Conservation (phyloP, 768 basidiomycete genomes). For the Mycena leptocephala region DNA sequence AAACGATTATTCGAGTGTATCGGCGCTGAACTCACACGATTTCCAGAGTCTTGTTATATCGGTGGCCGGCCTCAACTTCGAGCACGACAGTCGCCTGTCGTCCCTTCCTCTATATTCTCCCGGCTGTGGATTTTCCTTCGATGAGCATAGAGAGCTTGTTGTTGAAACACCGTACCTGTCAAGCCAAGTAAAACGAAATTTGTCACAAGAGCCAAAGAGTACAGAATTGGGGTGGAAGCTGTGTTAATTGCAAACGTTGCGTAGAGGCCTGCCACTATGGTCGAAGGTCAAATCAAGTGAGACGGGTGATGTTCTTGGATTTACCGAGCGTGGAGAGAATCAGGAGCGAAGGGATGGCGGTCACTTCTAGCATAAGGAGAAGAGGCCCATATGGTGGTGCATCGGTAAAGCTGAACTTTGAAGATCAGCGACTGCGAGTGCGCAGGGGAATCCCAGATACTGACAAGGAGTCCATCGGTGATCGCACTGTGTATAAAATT, state of each 20-base stretch:
- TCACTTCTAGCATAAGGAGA: neutral
- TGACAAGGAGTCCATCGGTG: neutral
- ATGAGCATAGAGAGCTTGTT: neutral
- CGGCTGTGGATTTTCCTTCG: neutral
- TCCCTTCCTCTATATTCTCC: conserved; percentile 5
- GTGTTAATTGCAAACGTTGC: neutral
- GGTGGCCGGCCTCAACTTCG: neutral
- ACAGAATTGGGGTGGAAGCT: neutral
- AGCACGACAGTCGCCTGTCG: neutral
- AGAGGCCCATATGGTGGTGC: neutral
- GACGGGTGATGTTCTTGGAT: neutral
- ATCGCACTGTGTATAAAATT: neutral
- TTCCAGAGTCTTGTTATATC: neutral
- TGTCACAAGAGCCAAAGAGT: neutral
- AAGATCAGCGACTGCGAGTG: no score
- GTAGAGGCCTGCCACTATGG: neutral
- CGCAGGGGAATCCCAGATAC: neutral
- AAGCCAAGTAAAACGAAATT: neutral
- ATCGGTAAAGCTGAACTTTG: neutral
- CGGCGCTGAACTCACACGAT: neutral
- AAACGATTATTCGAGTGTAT: neutral
- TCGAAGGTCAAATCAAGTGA: neutral
- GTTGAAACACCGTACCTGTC: neutral
- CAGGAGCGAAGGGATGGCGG: neutral
- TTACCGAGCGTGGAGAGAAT: neutral